These are phyloP conservation scores for Pyrus hybrid DNA, from an alignment of 331 rosid species.

Conservation along the genomic window DNA sequence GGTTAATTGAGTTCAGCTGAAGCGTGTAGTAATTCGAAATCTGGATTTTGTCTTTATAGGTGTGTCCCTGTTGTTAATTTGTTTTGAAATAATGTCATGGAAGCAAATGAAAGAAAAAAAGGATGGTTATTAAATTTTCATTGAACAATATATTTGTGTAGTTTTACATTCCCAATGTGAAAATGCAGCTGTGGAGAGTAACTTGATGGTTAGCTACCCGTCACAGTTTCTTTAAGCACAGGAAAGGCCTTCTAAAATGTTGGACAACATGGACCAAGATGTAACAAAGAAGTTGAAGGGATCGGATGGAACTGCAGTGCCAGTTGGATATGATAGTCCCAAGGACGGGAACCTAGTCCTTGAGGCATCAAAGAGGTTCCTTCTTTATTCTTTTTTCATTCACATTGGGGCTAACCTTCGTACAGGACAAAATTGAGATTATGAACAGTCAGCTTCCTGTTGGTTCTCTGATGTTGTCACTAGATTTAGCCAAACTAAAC, in stretches of 20 bases:
- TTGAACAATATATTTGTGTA: not conserved
- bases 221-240: constrained; percentile 2
- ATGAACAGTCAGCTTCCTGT: not conserved
- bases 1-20: not conserved
- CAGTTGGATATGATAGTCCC: not conserved
- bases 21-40: not conserved
- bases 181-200: constrained; percentile 1
- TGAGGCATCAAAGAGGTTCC: constrained; percentile 1
- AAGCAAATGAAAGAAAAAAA: not conserved
- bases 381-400: not conserved
- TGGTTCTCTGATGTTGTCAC: not conserved
- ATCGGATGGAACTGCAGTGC: constrained; percentile 1
- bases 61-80: not conserved
- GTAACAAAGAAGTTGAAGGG: constrained; percentile 17
- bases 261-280: constrained; percentile 17
- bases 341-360: not conserved
- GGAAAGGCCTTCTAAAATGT: not conserved
- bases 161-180: not conserved
- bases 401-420: not conserved
- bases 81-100: too few relatives aligned
- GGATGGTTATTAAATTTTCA: not conserved
- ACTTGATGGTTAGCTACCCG: not conserved
- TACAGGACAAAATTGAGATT: not conserved
- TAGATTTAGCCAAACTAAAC: not conserved
- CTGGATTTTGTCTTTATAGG: not conserved